Base-by-base conservation (phyloP, 1,284 basidiomycete genomes). In the Puccinia novopanici region DNA sequence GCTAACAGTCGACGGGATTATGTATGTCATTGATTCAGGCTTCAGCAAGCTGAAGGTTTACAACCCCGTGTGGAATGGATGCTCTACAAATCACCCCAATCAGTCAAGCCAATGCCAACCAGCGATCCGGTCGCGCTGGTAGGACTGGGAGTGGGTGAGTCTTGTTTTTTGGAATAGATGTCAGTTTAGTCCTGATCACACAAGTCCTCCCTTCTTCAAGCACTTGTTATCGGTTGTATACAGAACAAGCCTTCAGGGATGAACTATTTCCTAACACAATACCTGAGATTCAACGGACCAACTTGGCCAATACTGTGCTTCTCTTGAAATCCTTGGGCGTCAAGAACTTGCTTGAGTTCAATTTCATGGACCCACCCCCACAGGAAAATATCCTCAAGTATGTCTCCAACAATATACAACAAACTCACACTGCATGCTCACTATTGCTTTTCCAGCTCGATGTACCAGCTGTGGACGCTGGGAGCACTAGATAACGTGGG, bases 51-150 rank as follows among this genome's bases (percentile, higher is more conserved):
- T 98, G 82, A 99, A 99, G 86, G 95, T 99, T 52, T 99, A 99
- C 88, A 99, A 99, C 84, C 95, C 97, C 94, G 95, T 86, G 94
- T 99, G 97, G 97, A 82, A 99, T 99, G 97, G 97, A 99, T 84
- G 94, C 95, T 12, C 88, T 99, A 67, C 96, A 99, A 86, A 98
- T 99, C 84, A 99, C 96, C 9, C 97, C 97, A 0, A 96, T 99
- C 87, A 87, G 91, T 89, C 96, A 99, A 85, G 97, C 97, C 22
- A 98, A 98, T 87, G 95, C 92, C 67, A 94, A 92, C 83, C 97
- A 99, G 87, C 89, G 97, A 17, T 93, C 94, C 8, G 97, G 97
- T 81, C 91, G 97, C 85, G 97, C 97, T 61, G 97, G 97, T 4
- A 90, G 97, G 82, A 99, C 97, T 0, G 97, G 97, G 1, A 92